phyloP scores from a whole-genome alignment of 2,329 filamentous ascomycete species.

The Ceratocystis colombiana region DNA sequence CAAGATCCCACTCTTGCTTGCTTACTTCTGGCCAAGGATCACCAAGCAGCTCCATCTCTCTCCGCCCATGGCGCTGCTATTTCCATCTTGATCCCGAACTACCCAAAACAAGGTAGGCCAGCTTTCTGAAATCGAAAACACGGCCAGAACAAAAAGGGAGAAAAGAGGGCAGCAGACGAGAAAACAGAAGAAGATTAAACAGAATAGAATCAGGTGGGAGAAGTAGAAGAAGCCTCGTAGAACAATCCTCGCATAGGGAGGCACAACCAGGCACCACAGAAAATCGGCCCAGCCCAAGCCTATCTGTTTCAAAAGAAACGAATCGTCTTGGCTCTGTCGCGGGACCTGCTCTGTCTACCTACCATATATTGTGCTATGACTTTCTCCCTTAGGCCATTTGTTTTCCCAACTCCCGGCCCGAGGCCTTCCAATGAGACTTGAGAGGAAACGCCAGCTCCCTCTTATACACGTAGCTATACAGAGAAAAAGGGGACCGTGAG shows the following conservation, averaged over 20 bases:
- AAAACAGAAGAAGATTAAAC: conserved; percentile 15
- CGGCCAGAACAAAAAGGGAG: not conserved
- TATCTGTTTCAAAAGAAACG: not conserved
- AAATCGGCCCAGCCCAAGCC: not conserved
- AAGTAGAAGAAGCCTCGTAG: not conserved
- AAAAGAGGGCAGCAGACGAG: not conserved
- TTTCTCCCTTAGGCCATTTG: not conserved
- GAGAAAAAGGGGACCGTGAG: not conserved
- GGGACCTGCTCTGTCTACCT: not conserved
- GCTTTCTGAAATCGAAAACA: not conserved
- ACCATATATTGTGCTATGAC: not conserved
- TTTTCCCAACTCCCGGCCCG: too few relatives aligned
- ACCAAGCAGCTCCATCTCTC: too few relatives aligned
- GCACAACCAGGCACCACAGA: not conserved
- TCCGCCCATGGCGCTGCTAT: not conserved
- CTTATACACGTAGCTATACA: not conserved
- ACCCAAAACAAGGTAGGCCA: not conserved
- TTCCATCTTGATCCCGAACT: not conserved
- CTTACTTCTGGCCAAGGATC: too few relatives aligned
- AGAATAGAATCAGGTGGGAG: not conserved
- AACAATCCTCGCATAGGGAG: too few relatives aligned
- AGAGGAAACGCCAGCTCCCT: too few relatives aligned
- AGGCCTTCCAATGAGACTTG: too few relatives aligned
- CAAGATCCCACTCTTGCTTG: too few relatives aligned
- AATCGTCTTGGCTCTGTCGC: not conserved